Conservation (phyloP, 805 yeast species). For the Candida golubevii region DNA sequence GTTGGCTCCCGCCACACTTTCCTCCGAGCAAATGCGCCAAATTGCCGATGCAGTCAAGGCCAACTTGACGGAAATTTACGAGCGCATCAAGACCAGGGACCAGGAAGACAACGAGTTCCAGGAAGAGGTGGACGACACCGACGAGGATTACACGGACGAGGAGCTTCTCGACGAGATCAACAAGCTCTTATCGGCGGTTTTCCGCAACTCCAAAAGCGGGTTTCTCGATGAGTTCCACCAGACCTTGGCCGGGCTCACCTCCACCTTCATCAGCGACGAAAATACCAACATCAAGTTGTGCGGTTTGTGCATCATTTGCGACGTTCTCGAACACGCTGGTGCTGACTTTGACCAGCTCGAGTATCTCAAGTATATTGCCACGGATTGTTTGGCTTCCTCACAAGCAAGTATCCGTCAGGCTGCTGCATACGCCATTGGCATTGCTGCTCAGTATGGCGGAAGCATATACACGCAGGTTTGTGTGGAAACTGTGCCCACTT, state of each 20-base stretch:
- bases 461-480: slow-evolving; percentile 56
- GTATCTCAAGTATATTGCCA: slow-evolving; percentile 57
- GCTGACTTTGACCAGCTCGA: slow-evolving; percentile 62
- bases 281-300: slow-evolving; percentile 67
- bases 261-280: slow-evolving; percentile 58
- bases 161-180: slow-evolving; percentile 84
- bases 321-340: slow-evolving; percentile 77
- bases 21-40: slow-evolving; percentile 48
- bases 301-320: slow-evolving; percentile 77
- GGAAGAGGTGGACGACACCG: slow-evolving; percentile 82
- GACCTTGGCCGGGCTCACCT: slow-evolving; percentile 55
- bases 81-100: slow-evolving; percentile 69
- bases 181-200: slow-evolving; percentile 64
- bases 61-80: slow-evolving; percentile 63
- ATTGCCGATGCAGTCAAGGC: slow-evolving; percentile 57
- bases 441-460: slow-evolving; percentile 81
- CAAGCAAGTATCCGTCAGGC: slow-evolving; percentile 80
- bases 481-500: slow-evolving; percentile 65
- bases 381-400: slow-evolving; percentile 61
- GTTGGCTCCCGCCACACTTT: slow-evolving; percentile 61
- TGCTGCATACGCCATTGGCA: slow-evolving; percentile 80
- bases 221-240: slow-evolving; percentile 63
- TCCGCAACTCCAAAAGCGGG: slow-evolving; percentile 54
- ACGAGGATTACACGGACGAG: slow-evolving; percentile 83
- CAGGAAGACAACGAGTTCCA: slow-evolving; percentile 78